Base-by-base conservation (phyloP, 2,329 filamentous ascomycete species). In the Pseudocercospora macadamiae region DNA sequence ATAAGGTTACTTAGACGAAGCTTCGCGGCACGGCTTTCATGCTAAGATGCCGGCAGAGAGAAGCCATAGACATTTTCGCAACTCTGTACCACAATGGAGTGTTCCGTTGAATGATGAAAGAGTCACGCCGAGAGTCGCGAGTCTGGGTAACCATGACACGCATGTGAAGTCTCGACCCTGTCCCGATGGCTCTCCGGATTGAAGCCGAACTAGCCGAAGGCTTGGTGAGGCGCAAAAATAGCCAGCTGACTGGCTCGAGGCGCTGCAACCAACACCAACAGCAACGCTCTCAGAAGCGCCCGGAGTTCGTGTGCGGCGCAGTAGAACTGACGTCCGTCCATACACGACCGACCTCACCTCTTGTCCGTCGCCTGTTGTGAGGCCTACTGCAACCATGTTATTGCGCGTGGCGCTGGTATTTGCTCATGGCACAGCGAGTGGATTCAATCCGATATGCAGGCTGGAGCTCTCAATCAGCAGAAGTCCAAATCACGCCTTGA, bases 1-100 rank as follows among this genome's bases (percentile, higher is more conserved):
- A n/a, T 30, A 51, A 55, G 52, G 57, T 59, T 59, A 8, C n/a
- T 8, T 21, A 49, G 39, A 23, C 37, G 25, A 55, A 60, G 57
- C 57, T 60, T 55, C 57, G 36, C 53, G 57, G 53, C 19, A 48
- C 48, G 48, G 28, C 3, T n/a, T 45, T n/a, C 21, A 21, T 45
- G 42, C 8, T 21, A 45, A 18, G 19, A 25, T 51, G 28, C 48
- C 48, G 48, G 48, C 4, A 51, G 39, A 19, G 19, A 44, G 39
- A 19, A 23, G 39, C 39, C 39, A 23, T 23, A 44, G 18, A 12
- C 19, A 44, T 19, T 23, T 10, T 19, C 23, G 39, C 19, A 23
- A 32, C 12, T 32, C 39, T 16, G 12, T 3, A 12, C 18, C 42
- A 39, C 12, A 19, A 3, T 39, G 12, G 36, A 39, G 16, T n/a